Evolutionary conservation across 257 asterid genomes (phyloP).

Genomic region (Capsicum pubescens): DNA sequence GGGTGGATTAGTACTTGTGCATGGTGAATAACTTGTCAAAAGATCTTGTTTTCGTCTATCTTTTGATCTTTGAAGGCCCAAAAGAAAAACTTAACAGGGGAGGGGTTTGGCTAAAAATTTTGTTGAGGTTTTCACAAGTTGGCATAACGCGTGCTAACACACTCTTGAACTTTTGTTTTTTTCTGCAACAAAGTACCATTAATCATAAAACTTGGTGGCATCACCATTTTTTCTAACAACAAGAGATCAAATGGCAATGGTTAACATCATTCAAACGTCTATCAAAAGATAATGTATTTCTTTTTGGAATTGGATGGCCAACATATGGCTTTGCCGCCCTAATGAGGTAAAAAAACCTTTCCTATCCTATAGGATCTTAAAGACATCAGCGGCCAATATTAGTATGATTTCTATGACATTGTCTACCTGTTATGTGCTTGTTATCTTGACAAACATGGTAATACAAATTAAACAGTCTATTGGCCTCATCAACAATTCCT

Average conservation of each 20-base stretch:
- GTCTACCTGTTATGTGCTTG: neutral
- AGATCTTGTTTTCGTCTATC: neutral
- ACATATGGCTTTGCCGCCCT: neutral
- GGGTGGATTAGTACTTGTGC: too few relatives aligned
- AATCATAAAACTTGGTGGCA: neutral
- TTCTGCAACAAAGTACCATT: neutral
- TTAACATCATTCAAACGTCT: neutral
- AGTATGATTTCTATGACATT: neutral
- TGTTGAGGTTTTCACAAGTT: neutral
- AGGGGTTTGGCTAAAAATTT: neutral
- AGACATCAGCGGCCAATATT: too few relatives aligned
- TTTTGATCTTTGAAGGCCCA: constrained; percentile 3
- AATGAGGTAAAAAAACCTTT: neutral
- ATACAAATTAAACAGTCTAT: neutral
- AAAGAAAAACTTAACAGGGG: neutral
- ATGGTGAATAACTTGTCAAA: too few relatives aligned
- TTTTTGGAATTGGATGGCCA: neutral
- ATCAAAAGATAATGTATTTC: neutral
- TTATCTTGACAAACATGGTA: neutral
- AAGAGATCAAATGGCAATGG: neutral
- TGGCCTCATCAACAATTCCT: neutral
- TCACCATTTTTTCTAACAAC: neutral
- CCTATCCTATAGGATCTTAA: too few relatives aligned
- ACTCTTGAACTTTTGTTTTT: neutral
- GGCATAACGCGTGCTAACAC: neutral